phyloP scores from a whole-genome alignment of 257 asterid species.

The Orobanche coerulescens region DNA sequence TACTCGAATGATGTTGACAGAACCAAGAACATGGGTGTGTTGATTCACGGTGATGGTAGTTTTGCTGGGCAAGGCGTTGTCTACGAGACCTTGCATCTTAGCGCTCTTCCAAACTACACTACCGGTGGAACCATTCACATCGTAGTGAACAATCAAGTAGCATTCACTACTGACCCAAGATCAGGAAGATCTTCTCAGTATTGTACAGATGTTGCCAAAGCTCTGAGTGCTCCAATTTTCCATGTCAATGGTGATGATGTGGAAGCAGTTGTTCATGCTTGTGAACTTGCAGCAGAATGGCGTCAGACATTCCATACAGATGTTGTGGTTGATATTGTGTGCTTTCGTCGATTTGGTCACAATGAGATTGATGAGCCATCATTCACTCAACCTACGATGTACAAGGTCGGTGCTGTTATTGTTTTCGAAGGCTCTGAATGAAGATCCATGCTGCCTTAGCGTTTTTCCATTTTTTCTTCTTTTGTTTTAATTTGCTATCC shows the following conservation, averaged over 20 bases:
- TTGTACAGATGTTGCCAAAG: slow-evolving; percentile 75
- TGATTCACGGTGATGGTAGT: slow-evolving; percentile 95
- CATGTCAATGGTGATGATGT: slow-evolving; percentile 80
- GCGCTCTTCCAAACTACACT: slow-evolving; percentile 92
- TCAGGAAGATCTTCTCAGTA: slow-evolving; percentile 71
- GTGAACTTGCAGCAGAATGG: slow-evolving; percentile 84
- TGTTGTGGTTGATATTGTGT: slow-evolving; percentile 70
- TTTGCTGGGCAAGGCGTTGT: slow-evolving; percentile 98
- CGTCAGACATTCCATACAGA: slow-evolving; percentile 71
- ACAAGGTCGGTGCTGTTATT: slow-evolving; percentile 39
- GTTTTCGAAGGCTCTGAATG: not conserved
- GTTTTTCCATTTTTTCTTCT: not conserved
- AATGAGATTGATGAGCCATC: slow-evolving; percentile 80
- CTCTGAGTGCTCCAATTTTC: slow-evolving; percentile 59
- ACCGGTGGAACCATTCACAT: slow-evolving; percentile 84
- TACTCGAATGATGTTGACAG: slow-evolving; percentile 64
- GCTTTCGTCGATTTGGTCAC: slow-evolving; percentile 75
- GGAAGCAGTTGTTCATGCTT: slow-evolving; percentile 64
- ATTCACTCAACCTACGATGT: slow-evolving; percentile 77
- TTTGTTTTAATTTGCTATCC: not conserved
- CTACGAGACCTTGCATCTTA: slow-evolving; percentile 87
- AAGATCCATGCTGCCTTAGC: not conserved
- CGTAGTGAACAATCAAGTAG: slow-evolving; percentile 74
- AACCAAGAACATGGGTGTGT: slow-evolving; percentile 71
- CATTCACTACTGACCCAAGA: slow-evolving; percentile 60